Conservation (phyloP, 2,329 filamentous ascomycete genomes). For the Aspergillus niger region DNA sequence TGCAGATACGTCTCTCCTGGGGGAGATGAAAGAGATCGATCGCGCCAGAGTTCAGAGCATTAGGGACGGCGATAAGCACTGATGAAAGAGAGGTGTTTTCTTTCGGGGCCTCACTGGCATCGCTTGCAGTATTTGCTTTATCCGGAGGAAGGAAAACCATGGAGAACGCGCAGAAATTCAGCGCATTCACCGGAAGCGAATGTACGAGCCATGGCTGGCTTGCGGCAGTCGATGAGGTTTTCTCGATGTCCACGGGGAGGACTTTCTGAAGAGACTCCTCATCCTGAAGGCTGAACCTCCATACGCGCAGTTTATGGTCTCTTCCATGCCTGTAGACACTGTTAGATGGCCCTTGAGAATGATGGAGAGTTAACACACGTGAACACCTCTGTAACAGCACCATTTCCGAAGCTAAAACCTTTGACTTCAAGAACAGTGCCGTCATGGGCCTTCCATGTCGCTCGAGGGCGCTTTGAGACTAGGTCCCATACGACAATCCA, state of each 20-base stretch:
- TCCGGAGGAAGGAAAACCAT: constrained; percentile 25
- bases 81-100: constrained; percentile 7
- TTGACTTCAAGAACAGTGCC: constrained; percentile 74
- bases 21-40: constrained; percentile 86
- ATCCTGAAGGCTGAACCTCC: constrained; percentile 72
- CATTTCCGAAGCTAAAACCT: constrained; percentile 67
- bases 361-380: constrained; percentile 62
- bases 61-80: constrained; percentile 77
- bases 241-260: constrained; percentile 68
- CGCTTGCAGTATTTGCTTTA: not conserved
- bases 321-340: constrained; percentile 72
- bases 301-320: constrained; percentile 83
- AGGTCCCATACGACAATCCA: constrained; percentile 87
- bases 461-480: constrained; percentile 74
- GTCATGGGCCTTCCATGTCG: constrained; percentile 84
- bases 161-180: constrained; percentile 81
- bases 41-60: constrained; percentile 71
- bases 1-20: constrained; percentile 67
- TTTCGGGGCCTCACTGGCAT: not conserved
- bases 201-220: constrained; percentile 77
- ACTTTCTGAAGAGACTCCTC: constrained; percentile 59
- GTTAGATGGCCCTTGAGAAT: not conserved
- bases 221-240: constrained; percentile 34
- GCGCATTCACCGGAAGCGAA: constrained; percentile 80
- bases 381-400: constrained; percentile 65